phyloP scores from a whole-genome alignment of 306 rosid species.

The Castanopsis chinensis region DNA sequence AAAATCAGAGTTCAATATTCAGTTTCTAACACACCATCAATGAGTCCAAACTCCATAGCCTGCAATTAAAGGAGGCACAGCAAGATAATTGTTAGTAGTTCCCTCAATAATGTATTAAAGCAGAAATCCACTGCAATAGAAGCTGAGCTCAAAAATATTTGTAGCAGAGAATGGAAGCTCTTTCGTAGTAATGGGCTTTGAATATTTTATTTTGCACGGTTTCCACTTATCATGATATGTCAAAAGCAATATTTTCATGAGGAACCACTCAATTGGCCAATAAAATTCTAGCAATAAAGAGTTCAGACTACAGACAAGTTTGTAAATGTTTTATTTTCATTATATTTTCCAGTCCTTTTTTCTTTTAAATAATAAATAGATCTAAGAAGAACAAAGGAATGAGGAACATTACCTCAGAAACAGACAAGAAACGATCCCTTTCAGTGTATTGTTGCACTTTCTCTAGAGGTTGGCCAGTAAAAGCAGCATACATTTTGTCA shows the following conservation, averaged over 20 bases:
- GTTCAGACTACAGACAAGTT: not conserved
- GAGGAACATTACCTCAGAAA: constrained; percentile 62
- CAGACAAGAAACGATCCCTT: constrained; percentile 86
- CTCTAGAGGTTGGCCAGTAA: constrained; percentile 85
- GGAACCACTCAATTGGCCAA: not conserved
- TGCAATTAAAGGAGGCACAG: constrained; percentile 31
- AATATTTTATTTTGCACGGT: not conserved
- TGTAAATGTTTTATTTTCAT: not conserved
- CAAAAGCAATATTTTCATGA: not conserved
- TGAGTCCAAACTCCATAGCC: constrained; percentile 94
- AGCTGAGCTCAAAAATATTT: not conserved
- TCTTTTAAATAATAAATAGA: not conserved
- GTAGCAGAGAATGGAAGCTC: not conserved
- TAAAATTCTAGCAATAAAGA: not conserved
- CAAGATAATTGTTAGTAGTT: not conserved
- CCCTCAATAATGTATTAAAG: not conserved
- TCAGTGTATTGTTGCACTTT: constrained; percentile 89
- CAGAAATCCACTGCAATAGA: not conserved
- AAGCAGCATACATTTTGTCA: constrained; percentile 81
- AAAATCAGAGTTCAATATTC: constrained; percentile 53
- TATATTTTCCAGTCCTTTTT: not conserved
- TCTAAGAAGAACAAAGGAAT: not conserved
- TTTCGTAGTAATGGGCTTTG: not conserved
- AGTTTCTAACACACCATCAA: constrained; percentile 90
- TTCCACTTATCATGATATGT: not conserved